Evolutionary conservation across 345 rosid species (phyloP).

Genomic region (Eucalyptus caleyi): DNA sequence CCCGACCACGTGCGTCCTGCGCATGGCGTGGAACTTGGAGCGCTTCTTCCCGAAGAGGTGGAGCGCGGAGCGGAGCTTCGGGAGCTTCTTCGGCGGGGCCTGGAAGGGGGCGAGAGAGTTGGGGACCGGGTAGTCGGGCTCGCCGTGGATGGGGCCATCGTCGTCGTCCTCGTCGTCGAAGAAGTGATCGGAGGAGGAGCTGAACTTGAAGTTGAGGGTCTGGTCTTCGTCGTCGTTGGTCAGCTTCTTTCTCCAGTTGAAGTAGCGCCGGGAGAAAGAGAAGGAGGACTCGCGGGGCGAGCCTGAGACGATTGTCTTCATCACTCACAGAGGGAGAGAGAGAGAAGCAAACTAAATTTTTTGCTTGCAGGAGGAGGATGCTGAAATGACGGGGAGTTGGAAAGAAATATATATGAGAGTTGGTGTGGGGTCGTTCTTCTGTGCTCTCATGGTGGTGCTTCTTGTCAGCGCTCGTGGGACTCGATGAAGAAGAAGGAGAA

Average conservation of each 20-base stretch:
- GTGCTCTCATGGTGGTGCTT: not conserved
- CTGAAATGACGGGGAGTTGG: not conserved
- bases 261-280: constrained; percentile 84
- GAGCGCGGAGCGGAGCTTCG: constrained; percentile 56
- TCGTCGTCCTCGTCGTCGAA: not conserved
- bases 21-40: constrained; percentile 16
- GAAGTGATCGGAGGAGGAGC: constrained; percentile 2
- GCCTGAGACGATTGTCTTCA: constrained; percentile 69
- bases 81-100: not conserved
- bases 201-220: constrained; percentile 18
- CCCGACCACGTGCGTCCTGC: constrained; percentile 50
- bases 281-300: constrained; percentile 68
- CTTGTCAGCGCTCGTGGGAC: not conserved
- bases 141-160: not conserved
- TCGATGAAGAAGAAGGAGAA: not conserved
- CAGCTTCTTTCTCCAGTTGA: constrained; percentile 71
- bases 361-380: not conserved
- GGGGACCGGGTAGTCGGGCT: not conserved
- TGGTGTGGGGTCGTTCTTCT: not conserved
- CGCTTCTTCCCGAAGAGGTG: constrained; percentile 18
- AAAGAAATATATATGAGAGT: not conserved
- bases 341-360: not conserved
- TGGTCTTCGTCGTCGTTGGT: constrained; percentile 27
- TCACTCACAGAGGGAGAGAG: not conserved
- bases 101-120: not conserved